Evolutionary conservation across 331 rosid genomes (phyloP), one percentile per base, ranked within the genome.

Genomic region (Acacia concinna): DNA sequence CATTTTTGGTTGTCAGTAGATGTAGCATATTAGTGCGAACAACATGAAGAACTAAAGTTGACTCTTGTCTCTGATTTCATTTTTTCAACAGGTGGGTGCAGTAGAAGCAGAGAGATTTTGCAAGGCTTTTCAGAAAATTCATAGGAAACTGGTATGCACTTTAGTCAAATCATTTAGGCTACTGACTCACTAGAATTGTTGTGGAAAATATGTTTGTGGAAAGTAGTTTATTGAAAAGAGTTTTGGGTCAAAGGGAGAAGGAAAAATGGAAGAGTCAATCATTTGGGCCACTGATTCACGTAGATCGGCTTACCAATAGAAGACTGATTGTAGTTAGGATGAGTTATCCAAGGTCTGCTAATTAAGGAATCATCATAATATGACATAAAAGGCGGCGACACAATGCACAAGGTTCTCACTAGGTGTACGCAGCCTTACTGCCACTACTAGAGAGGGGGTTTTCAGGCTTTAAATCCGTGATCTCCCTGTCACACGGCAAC

Each of bases 81-180:
- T 71, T 34, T 46, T 71, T 23, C 62, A 18, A 71, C 84, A 95
- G 98, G 89, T 95, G 59, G 97, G 89, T 23, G 74, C 83, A 30
- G 89, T 79, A 69, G 91, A 87, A 85, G 98, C n/a, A 0, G 97
- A 90, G 79, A 92, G 80, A 79, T 91, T 92, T 86, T 95, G 96
- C 88, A 82, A 85, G 85, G 85, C 93, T 3, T 95, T 95, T 82
- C 96, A 86, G 81, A 83, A 32, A 56, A 68, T 91, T 75, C 98
- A 95, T 60, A 84, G 82, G 75, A 90, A 89, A 82, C 93, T 94
- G 8, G 98, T 94, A 87, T 5, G 92, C 79, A 12, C 32, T 54
- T 54, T 54, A n/a, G 49, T 46, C 44, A 17, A 76, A 41, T 79
- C 59, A 74, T 59, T 40, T 49, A 41, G 23, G n/a, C 32, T 43